Conservation (phyloP, 805 yeast genomes). For the Yarrowia sp. region DNA sequence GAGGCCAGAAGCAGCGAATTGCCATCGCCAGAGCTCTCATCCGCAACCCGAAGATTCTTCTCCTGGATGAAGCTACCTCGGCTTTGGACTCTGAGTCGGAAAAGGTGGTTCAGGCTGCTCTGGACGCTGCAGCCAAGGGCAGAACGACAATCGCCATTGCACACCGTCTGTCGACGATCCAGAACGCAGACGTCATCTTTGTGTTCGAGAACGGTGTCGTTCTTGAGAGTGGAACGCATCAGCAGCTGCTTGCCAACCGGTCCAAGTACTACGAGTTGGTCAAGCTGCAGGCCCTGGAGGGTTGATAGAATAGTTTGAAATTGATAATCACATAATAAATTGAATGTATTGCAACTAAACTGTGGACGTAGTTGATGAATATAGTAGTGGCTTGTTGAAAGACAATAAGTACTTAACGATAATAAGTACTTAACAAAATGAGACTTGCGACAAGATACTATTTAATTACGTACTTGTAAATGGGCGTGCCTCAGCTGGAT, state of each 20-base stretch:
- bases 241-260: constrained; percentile 44
- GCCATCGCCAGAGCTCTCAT: constrained; percentile 74
- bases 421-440: too few species aligned
- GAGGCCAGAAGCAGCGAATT: constrained; percentile 74
- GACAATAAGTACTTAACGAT: too few species aligned
- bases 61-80: constrained; percentile 69
- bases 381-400: too few species aligned
- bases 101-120: constrained; percentile 69
- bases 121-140: constrained; percentile 59
- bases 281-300: constrained; percentile 41
- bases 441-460: too few species aligned
- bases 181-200: constrained; percentile 58
- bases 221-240: constrained; percentile 56
- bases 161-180: constrained; percentile 71
- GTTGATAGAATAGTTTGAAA: too few species aligned
- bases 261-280: constrained; percentile 45
- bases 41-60: constrained; percentile 60
- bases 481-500: too few species aligned
- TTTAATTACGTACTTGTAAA: too few species aligned
- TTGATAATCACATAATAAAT: too few species aligned
- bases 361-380: too few species aligned
- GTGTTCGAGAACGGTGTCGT: constrained; percentile 62
- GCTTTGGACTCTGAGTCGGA: constrained; percentile 72
- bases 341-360: too few species aligned
- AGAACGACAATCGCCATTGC: constrained; percentile 86